Evolutionary conservation across 495 filamentous ascomycete genomes (phyloP).

Genomic region (Venustampulla echinocandica): DNA sequence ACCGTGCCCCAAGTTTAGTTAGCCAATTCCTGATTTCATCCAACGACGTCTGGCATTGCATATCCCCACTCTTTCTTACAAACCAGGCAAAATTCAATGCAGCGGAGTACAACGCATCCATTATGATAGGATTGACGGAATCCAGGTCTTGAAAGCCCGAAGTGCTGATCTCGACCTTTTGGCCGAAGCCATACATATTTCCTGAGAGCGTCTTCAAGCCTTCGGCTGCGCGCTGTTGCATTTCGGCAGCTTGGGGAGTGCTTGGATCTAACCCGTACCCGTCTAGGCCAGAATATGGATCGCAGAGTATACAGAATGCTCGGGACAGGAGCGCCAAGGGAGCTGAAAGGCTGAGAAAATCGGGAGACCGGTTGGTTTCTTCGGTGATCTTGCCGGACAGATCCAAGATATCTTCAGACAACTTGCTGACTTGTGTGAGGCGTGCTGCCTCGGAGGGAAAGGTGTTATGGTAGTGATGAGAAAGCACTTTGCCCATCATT

Average conservation of each 20-base stretch:
- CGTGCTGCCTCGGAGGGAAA: conserved; percentile 10
- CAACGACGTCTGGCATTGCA: conserved; percentile 19
- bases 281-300: conserved; percentile 19
- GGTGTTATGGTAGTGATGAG: conserved; percentile 18
- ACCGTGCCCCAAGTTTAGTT: conserved; percentile 22
- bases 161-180: conserved; percentile 12
- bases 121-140: conserved; percentile 25
- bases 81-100: conserved; percentile 31
- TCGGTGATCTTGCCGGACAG: conserved; percentile 13
- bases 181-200: conserved; percentile 17
- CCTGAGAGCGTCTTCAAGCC: conserved; percentile 23
- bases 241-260: conserved; percentile 4
- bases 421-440: conserved; percentile 15
- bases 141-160: conserved; percentile 11
- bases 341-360: conserved; percentile 11
- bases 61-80: conserved; percentile 23
- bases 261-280: not conserved
- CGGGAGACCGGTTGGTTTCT: conserved; percentile 4
- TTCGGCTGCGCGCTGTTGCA: conserved; percentile 22
- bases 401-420: conserved; percentile 21
- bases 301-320: conserved; percentile 20
- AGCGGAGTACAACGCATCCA: conserved; percentile 29
- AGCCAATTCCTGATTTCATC: conserved; percentile 24
- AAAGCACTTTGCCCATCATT: conserved; percentile 32
- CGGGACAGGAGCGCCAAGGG: conserved; percentile 12